These are phyloP conservation scores for Pseudotulostoma volvatum DNA, from an alignment of 495 filamentous ascomycete species.

Conservation along the genomic window DNA sequence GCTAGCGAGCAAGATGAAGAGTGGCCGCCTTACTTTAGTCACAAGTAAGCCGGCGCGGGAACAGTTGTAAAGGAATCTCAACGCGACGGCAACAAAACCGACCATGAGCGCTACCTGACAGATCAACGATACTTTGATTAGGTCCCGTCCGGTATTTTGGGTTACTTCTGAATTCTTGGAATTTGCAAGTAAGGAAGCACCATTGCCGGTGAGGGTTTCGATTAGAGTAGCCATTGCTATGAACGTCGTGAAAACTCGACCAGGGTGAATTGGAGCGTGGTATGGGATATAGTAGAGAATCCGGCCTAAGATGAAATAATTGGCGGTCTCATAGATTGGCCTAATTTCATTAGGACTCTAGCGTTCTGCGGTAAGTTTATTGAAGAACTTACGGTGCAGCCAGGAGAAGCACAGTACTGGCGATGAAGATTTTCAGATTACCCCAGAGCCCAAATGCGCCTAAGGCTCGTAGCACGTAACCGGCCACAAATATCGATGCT, in stretches of 20 bases:
- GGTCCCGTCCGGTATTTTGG: conserved; percentile 36
- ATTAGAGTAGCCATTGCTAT: conserved; percentile 43
- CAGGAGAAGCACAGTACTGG: conserved; percentile 43
- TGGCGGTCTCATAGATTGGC: conserved; percentile 54
- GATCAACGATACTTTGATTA: conserved; percentile 50
- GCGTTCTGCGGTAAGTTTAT: no score
- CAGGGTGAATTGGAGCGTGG: conserved; percentile 60
- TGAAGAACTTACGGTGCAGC: conserved; percentile 40
- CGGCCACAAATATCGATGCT: conserved; percentile 33
- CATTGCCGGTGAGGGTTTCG: conserved; percentile 51
- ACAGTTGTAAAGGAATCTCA: conserved; percentile 43
- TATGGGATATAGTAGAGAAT: conserved; percentile 68
- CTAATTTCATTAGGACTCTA: no score
- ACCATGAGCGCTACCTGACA: conserved; percentile 49
- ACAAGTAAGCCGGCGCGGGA: conserved; percentile 33
- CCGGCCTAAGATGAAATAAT: conserved; percentile 63
- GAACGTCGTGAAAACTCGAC: conserved; percentile 62
- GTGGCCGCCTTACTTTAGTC: conserved; percentile 37
- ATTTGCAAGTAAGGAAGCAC: conserved; percentile 46
- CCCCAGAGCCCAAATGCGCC: conserved; percentile 41
- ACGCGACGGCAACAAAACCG: conserved; percentile 42
- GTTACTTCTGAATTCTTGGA: conserved; percentile 18
- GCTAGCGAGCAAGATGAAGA: conserved; percentile 46
- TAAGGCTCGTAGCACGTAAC: conserved; percentile 40
- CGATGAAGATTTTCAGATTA: conserved; percentile 40